Percentiles rank a stretch among this genome's conserved stretches.
phyloP scores from a whole-genome alignment of 1,284 basidiomycete species.

The Moniliophthora roreri region DNA sequence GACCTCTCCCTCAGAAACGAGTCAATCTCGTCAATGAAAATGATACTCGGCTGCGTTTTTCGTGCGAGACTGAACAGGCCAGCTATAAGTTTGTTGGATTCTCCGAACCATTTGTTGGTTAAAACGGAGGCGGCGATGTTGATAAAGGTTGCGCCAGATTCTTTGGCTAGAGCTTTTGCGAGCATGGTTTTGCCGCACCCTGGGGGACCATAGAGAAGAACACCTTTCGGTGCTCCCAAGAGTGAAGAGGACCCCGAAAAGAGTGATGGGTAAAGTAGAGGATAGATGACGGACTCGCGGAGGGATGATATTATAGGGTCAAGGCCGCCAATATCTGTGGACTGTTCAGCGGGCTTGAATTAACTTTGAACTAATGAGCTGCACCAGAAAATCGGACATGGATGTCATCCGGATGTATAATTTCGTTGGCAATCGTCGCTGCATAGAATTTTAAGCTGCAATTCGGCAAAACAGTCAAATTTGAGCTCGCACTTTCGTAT shows the following conservation, averaged over 20 bases:
- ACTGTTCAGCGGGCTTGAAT: background rate
- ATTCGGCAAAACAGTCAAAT: background rate
- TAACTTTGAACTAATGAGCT: slow-evolving; percentile 17
- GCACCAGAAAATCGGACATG: slow-evolving; percentile 70
- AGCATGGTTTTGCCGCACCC: slow-evolving; percentile 96
- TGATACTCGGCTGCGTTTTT: slow-evolving; percentile 82
- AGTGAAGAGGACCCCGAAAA: slow-evolving; percentile 77
- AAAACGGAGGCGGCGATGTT: slow-evolving; percentile 82
- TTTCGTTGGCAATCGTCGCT: slow-evolving; percentile 82
- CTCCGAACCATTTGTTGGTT: slow-evolving; percentile 96
- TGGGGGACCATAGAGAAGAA: slow-evolving; percentile 87
- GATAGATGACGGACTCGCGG: slow-evolving; percentile 96
- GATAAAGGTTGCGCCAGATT: slow-evolving; percentile 96
- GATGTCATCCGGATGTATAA: slow-evolving; percentile 87
- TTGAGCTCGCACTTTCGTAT: slow-evolving; percentile 68
- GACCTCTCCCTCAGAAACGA: slow-evolving; percentile 89
- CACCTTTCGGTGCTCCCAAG: slow-evolving; percentile 76
- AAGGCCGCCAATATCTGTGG: slow-evolving; percentile 88
- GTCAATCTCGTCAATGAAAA: slow-evolving; percentile 98
- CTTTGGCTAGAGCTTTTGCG: slow-evolving; percentile 93
- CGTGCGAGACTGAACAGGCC: slow-evolving; percentile 90
- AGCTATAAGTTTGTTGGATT: slow-evolving; percentile 96
- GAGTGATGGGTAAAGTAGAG: slow-evolving; percentile 88
- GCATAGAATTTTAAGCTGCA: slow-evolving; percentile 8
- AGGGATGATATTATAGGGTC: slow-evolving; percentile 91